Conservation (phyloP, 768 basidiomycete genomes). For the Rhizopogon sp. region DNA sequence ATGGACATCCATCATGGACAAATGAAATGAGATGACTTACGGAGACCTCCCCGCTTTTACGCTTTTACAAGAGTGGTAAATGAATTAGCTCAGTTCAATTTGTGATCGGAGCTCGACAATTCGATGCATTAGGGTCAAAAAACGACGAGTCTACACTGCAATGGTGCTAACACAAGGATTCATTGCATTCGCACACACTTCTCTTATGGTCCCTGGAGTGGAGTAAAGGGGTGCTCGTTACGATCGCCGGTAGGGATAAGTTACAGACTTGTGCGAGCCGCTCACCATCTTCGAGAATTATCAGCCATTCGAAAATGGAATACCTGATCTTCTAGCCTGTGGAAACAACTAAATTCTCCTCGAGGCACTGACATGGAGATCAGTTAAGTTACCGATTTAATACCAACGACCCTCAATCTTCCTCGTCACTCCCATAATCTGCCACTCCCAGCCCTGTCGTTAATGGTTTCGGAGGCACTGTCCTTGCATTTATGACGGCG, state of each 20-base stretch:
- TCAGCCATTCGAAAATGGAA: no score
- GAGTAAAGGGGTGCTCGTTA: neutral
- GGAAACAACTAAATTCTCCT: neutral
- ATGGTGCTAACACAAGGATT: neutral
- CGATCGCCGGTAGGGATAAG: neutral
- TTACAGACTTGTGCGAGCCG: neutral
- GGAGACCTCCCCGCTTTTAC: neutral
- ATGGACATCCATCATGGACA: no score
- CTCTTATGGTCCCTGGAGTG: neutral
- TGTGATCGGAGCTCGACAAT: neutral
- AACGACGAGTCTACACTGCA: neutral
- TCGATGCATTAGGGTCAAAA: neutral
- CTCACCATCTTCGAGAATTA: neutral
- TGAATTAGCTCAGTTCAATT: neutral
- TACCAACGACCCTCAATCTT: constrained; percentile 26
- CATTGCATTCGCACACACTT: neutral
- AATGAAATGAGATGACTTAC: no score
- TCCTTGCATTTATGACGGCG: constrained; percentile 8
- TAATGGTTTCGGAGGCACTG: constrained; percentile 23
- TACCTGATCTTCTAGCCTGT: neutral
- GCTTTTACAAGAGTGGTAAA: neutral
- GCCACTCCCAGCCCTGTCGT: constrained; percentile 55
- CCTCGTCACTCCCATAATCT: constrained; percentile 76
- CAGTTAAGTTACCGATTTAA: neutral
- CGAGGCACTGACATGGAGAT: neutral